These are phyloP conservation scores for Poa annua DNA, from an alignment of 176 grass and related monocot genomes.

Conservation along the genomic window DNA sequence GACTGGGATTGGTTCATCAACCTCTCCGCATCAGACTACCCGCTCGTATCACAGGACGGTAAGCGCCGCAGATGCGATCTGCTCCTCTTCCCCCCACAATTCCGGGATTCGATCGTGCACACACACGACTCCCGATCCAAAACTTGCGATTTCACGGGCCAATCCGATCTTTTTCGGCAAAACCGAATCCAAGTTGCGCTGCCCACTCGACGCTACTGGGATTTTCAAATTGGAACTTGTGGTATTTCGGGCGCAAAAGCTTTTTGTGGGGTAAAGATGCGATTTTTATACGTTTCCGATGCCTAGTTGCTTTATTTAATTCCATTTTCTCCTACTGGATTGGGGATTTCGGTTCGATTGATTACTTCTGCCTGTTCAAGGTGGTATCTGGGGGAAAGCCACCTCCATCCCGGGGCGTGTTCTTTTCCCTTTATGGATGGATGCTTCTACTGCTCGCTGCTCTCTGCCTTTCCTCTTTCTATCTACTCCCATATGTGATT, in stretches of 20 bases:
- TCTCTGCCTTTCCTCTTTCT: slow-evolving; percentile 32
- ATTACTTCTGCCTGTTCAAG: slow-evolving; percentile 44
- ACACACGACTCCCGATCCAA: slow-evolving; percentile 3
- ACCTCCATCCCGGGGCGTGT: slow-evolving; percentile 32
- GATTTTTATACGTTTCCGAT: slow-evolving; percentile 48
- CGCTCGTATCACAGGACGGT: slow-evolving; percentile 89
- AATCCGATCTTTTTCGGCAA: slow-evolving; percentile 37
- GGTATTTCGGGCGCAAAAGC: neutral
- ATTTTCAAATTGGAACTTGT: slow-evolving; percentile 35
- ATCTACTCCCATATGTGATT: slow-evolving; percentile 22
- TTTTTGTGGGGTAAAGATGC: slow-evolving; percentile 20
- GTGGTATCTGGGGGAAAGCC: slow-evolving; percentile 46
- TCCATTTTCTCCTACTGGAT: slow-evolving; percentile 9
- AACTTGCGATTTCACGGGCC: neutral
- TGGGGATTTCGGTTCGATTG: slow-evolving; percentile 45
- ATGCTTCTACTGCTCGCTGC: neutral
- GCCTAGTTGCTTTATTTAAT: slow-evolving; percentile 51
- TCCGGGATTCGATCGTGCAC: slow-evolving; percentile 35
- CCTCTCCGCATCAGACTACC: slow-evolving; percentile 88
- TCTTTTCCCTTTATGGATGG: slow-evolving; percentile 42
- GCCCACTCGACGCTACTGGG: neutral
- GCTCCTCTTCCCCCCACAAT: neutral
- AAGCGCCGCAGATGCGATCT: slow-evolving; percentile 56
- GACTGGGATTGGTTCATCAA: slow-evolving; percentile 98
- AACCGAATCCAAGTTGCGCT: neutral